A percentile compares a stretch with the other conserved stretches of the same genome.
These are phyloP conservation scores for Dalbergia cochinchinensis DNA, from an alignment of 306 rosid genomes.

Conservation along the genomic window DNA sequence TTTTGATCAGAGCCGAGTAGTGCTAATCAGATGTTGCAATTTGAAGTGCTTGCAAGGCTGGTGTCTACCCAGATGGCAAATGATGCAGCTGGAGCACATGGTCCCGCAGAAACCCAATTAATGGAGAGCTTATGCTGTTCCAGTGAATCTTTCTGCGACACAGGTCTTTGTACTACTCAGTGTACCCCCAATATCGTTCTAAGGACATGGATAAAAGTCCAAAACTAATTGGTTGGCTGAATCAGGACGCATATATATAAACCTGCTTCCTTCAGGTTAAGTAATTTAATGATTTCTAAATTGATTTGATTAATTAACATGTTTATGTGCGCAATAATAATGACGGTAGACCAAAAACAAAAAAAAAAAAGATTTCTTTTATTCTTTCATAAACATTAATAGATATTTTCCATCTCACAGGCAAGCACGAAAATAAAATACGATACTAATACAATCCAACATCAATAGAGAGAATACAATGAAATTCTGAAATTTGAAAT, in stretches of 20 bases:
- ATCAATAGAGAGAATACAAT: too few relatives aligned
- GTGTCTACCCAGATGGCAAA: neutral
- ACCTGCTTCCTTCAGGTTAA: neutral
- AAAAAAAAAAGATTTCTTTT: too few relatives aligned
- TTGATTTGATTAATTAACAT: neutral
- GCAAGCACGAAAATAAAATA: too few relatives aligned
- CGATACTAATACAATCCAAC: too few relatives aligned
- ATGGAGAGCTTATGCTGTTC: conserved; percentile 10
- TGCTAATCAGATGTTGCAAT: conserved; percentile 16
- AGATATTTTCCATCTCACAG: too few relatives aligned
- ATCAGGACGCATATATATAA: neutral
- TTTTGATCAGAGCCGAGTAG: neutral
- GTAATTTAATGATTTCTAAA: neutral
- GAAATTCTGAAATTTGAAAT: too few relatives aligned
- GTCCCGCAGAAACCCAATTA: conserved; percentile 8
- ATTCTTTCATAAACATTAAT: too few relatives aligned
- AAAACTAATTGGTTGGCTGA: neutral
- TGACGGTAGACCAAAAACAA: too few relatives aligned
- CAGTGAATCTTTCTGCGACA: conserved; percentile 26
- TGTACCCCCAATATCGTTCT: neutral
- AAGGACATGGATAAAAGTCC: conserved; percentile 17
- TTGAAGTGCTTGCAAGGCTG: conserved; percentile 28
- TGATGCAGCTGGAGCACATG: conserved; percentile 33
- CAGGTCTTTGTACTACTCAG: neutral
- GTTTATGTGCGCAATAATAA: neutral